Base-by-base conservation (phyloP, 2,329 filamentous ascomycete species). In the Fusarium buharicum region DNA sequence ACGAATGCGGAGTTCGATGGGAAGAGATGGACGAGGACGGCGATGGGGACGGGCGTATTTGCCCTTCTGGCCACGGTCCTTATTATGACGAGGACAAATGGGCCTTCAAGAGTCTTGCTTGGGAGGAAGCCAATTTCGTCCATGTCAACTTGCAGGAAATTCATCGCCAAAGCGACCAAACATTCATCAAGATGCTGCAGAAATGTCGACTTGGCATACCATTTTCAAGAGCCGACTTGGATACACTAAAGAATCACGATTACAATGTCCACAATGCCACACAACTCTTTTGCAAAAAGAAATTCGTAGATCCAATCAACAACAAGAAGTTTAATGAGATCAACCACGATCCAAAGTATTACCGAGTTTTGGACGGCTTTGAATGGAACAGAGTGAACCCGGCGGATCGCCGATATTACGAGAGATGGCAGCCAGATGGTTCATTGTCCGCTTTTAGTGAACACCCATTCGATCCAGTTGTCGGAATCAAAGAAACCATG, bases 21-120 rank as follows among this genome's bases (percentile, higher is more conserved):
- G 2, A 4, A 4, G 4, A 16, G 1, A 67, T 41, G 18, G 3
- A 13, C 4, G 7, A 34, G 11, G 28, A 57, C 9, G 31, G 30
- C 0, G 28, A 55, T 14, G n/a, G 41, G 2, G 6, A 28, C 13
- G 36, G 30, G 13, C 48, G 46, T 18, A 36, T 78, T 43, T 69
- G 66, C 13, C 79, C 77, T 56, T 44, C 59, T 1, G 37, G 57
- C 6, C 77, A 81, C 45, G 73, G 76, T 8, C 38, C 55, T 0
- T 84, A 77, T 50, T 54, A 66, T 5, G 80, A 85, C 20, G 72
- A 70, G 13, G 81, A 88, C 10, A 86, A 85, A 64, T 89, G 85
- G 83, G 86, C 86, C 0, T 89, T 89, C 62, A 75, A 77, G 16
- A 86, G 83, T 61, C 53, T 72, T 2, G 80, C 80, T 0, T 90